These are phyloP conservation scores for Pilatotrama ljubarskyi DNA, from an alignment of 768 basidiomycete species.

Conservation along the genomic window DNA sequence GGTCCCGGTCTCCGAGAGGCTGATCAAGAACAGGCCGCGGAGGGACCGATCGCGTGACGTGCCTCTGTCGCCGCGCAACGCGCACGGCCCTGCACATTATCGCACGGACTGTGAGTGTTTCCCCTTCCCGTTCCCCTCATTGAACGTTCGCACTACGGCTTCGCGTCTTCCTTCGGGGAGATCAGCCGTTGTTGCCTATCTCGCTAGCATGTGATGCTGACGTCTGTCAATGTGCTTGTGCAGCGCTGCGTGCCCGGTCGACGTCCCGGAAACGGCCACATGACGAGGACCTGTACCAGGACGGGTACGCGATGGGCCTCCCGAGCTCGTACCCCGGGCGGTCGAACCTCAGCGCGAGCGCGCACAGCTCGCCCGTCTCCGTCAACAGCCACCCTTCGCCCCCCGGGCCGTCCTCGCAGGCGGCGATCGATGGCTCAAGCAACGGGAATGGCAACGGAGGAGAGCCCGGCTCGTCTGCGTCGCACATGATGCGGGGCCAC, in stretches of 20 bases:
- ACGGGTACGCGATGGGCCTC: slow-evolving; percentile 39
- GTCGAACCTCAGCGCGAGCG: slow-evolving; percentile 45
- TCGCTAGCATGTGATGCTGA: slow-evolving; percentile 14
- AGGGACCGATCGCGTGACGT: slow-evolving; percentile 36
- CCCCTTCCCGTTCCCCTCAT: no score
- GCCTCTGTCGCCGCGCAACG: slow-evolving; percentile 30
- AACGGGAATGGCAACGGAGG: slow-evolving; percentile 19
- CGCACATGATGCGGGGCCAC: slow-evolving; percentile 43
- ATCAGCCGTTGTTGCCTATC: slow-evolving; percentile 20
- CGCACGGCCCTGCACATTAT: slow-evolving; percentile 29
- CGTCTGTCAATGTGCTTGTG: slow-evolving; percentile 25
- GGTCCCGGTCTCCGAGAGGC: slow-evolving; percentile 25
- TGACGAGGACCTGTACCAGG: slow-evolving; percentile 55
- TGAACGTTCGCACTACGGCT: background rate
- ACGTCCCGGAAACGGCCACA: slow-evolving; percentile 72
- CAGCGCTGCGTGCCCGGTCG: slow-evolving; percentile 71
- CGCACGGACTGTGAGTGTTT: slow-evolving; percentile 35
- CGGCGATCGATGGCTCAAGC: slow-evolving; percentile 40
- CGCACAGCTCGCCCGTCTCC: slow-evolving; percentile 77
- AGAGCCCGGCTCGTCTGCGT: slow-evolving; percentile 48
- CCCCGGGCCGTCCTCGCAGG: slow-evolving; percentile 38
- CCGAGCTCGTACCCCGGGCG: slow-evolving; percentile 37
- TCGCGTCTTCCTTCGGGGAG: slow-evolving; percentile 18
- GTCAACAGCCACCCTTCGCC: slow-evolving; percentile 69
- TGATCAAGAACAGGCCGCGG: slow-evolving; percentile 30